These are phyloP conservation scores for Thalassia testudinum DNA, from an alignment of 116 monocot genomes.

Conservation along the genomic window DNA sequence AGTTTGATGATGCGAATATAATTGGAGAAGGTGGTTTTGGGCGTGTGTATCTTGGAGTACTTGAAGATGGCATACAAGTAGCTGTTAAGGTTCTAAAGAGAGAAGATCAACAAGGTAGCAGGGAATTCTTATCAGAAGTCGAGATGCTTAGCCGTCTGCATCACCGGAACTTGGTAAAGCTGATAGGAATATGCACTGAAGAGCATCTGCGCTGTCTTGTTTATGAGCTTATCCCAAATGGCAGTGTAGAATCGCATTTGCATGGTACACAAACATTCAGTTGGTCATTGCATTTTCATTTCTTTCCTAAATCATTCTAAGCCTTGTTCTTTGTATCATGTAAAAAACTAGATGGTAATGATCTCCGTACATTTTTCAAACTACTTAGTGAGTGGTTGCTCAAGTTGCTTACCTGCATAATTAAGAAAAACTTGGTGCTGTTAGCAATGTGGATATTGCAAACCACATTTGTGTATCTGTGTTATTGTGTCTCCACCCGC, in stretches of 20 bases:
- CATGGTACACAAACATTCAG: slow-evolving; percentile 59
- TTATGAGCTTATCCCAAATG: slow-evolving; percentile 93
- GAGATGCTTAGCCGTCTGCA: slow-evolving; percentile 95
- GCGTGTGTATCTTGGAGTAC: slow-evolving; percentile 65
- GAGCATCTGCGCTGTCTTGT: slow-evolving; percentile 49
- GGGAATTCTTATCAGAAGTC: slow-evolving; percentile 84
- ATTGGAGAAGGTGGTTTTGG: slow-evolving; percentile 99
- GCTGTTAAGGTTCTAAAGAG: slow-evolving; percentile 92
- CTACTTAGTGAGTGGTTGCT: too few relatives aligned
- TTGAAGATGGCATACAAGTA: slow-evolving; percentile 59
- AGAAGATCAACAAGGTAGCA: slow-evolving; percentile 60
- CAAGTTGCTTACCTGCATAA: too few relatives aligned
- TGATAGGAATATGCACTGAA: slow-evolving; percentile 75
- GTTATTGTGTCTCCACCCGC: too few relatives aligned
- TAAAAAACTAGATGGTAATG: too few relatives aligned
- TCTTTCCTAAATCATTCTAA: too few relatives aligned
- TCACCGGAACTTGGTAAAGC: slow-evolving; percentile 89
- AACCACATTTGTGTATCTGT: too few relatives aligned
- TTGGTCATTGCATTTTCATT: too few relatives aligned
- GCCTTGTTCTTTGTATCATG: too few relatives aligned
- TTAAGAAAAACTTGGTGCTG: too few relatives aligned
- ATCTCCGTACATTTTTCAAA: too few relatives aligned
- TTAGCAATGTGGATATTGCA: too few relatives aligned
- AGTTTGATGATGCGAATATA: slow-evolving; percentile 45
- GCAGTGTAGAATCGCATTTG: slow-evolving; percentile 91